A percentile compares a stretch with the other conserved stretches of the same genome.
These are phyloP conservation scores for Candida peoriensis DNA, from an alignment of 805 yeast species.

Conservation along the genomic window DNA sequence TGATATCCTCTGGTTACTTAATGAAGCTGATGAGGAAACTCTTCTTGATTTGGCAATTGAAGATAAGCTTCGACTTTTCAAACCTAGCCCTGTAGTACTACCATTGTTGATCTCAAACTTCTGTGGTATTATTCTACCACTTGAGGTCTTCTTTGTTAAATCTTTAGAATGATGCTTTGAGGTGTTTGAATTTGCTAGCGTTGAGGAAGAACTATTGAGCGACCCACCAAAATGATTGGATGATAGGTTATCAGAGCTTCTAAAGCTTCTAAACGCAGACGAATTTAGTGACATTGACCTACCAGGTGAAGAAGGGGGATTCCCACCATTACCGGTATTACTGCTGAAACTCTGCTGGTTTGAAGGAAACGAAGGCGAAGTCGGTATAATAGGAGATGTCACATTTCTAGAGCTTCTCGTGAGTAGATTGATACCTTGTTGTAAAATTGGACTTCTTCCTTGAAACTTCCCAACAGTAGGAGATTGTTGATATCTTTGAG, in stretches of 20 bases:
- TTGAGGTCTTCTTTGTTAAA: conserved; percentile 32
- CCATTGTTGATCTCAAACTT: conserved; percentile 33
- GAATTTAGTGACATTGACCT: conserved; percentile 32
- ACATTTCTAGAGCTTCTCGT: conserved; percentile 23
- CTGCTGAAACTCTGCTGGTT: neutral
- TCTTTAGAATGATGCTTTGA: conserved; percentile 29
- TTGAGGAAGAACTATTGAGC: too few relatives aligned
- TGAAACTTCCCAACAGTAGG: conserved; percentile 12
- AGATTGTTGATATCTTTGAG: conserved; percentile 18
- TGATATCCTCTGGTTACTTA: conserved; percentile 21
- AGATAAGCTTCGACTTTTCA: conserved; percentile 43
- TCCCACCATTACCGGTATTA: neutral
- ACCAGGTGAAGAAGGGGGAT: conserved; percentile 20
- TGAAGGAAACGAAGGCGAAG: conserved; percentile 3
- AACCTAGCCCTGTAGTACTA: conserved; percentile 28
- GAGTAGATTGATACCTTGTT: conserved; percentile 34
- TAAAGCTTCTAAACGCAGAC: conserved; percentile 27
- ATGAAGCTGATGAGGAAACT: conserved; percentile 20
- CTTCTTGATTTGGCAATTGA: conserved; percentile 27
- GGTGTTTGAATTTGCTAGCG: conserved; percentile 1
- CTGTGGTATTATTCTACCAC: conserved; percentile 43
- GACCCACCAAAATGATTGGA: too few relatives aligned
- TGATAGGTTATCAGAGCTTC: conserved; percentile 24
- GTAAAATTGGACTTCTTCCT: conserved; percentile 30
- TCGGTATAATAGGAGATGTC: conserved; percentile 17